These are phyloP conservation scores for Clonostachys rhizophaga DNA, from an alignment of 2,329 filamentous ascomycete genomes.

Conservation along the genomic window DNA sequence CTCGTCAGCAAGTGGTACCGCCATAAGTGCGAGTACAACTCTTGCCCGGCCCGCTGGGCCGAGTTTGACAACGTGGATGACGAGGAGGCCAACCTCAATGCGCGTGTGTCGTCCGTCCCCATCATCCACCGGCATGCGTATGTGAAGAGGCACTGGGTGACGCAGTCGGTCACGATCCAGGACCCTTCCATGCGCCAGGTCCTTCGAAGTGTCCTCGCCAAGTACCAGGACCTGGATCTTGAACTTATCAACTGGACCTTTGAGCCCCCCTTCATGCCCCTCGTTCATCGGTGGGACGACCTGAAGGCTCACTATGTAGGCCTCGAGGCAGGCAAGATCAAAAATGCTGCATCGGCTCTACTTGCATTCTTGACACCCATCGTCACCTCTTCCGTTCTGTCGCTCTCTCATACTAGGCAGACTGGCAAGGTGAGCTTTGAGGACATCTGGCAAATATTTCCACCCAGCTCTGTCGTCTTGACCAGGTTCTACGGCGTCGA, in stretches of 20 bases:
- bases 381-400: slow-evolving; percentile 14
- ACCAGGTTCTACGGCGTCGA: slow-evolving; percentile 24
- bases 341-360: slow-evolving; percentile 8
- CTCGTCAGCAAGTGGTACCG: slow-evolving; percentile 10
- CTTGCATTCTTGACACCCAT: slow-evolving; percentile 22
- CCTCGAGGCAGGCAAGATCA: neutral
- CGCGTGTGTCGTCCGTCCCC: slow-evolving; percentile 12
- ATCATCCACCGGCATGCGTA: slow-evolving; percentile 23
- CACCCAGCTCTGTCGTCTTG: slow-evolving; percentile 20
- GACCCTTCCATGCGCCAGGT: slow-evolving; percentile 18
- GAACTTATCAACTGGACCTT: slow-evolving; percentile 24
- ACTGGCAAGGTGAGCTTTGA: slow-evolving; percentile 21
- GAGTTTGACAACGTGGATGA: slow-evolving; percentile 17
- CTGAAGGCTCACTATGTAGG: slow-evolving; percentile 3
- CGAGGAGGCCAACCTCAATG: slow-evolving; percentile 14
- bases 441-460: slow-evolving; percentile 27
- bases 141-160: slow-evolving; percentile 20
- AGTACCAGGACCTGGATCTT: slow-evolving; percentile 26
- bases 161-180: slow-evolving; percentile 21
- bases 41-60: slow-evolving; percentile 19
- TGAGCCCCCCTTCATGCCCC: slow-evolving; percentile 18
- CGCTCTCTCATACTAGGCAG: slow-evolving; percentile 13
- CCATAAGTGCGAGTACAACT: slow-evolving; percentile 12
- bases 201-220: slow-evolving; percentile 16
- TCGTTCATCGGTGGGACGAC: slow-evolving; percentile 27